These are phyloP conservation scores for Melanogaster broomeanus DNA, from an alignment of 768 basidiomycete genomes.

Conservation along the genomic window DNA sequence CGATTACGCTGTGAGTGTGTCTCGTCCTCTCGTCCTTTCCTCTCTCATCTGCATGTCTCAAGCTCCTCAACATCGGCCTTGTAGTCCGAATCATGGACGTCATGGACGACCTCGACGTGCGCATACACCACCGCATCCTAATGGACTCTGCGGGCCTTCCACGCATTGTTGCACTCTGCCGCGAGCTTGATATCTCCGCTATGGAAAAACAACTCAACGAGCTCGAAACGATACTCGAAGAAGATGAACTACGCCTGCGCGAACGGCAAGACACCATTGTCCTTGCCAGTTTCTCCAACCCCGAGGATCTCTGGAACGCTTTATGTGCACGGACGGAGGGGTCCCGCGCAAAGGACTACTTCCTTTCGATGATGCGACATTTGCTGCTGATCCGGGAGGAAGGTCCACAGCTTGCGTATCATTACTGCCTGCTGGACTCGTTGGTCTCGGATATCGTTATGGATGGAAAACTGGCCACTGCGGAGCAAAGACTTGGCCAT, in stretches of 20 bases:
- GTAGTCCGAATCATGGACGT: constrained; percentile 65
- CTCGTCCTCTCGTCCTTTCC: neutral
- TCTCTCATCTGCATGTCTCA: constrained; percentile 13
- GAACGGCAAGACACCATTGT: constrained; percentile 77
- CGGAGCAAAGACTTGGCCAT: constrained; percentile 82
- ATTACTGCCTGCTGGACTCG: constrained; percentile 90
- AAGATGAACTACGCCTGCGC: constrained; percentile 72
- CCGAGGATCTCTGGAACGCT: constrained; percentile 86
- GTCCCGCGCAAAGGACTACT: constrained; percentile 78
- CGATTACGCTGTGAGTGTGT: constrained; percentile 77
- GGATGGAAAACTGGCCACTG: constrained; percentile 85
- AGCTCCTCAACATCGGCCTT: constrained; percentile 63
- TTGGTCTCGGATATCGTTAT: constrained; percentile 89
- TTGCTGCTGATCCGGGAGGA: constrained; percentile 89
- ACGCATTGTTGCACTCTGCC: constrained; percentile 69
- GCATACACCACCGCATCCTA: constrained; percentile 82
- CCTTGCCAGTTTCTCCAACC: constrained; percentile 73
- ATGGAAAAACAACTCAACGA: constrained; percentile 68
- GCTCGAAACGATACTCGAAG: constrained; percentile 63
- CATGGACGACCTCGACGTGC: constrained; percentile 78
- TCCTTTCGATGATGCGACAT: constrained; percentile 94
- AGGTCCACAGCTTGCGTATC: constrained; percentile 78
- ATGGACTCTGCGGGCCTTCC: constrained; percentile 88
- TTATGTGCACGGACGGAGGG: constrained; percentile 76
- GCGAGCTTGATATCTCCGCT: constrained; percentile 58